These are phyloP conservation scores for Westerdykella aurantiaca DNA, from an alignment of 2,329 filamentous ascomycete species.

Conservation along the genomic window DNA sequence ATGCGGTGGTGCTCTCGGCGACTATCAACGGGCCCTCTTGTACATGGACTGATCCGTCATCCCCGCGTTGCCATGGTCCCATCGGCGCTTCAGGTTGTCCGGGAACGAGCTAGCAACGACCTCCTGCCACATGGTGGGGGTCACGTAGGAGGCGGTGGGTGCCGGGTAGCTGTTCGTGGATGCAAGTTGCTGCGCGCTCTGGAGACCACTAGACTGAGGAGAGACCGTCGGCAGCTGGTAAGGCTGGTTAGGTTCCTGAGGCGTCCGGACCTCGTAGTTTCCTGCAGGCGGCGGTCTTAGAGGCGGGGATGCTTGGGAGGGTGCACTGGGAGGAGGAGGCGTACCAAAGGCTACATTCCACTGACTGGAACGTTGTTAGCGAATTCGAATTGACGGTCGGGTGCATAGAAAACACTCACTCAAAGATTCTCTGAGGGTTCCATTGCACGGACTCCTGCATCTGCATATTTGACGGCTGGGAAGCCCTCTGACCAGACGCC, in stretches of 20 bases:
- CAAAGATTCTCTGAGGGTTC: conserved; percentile 85
- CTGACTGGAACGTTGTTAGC: conserved; percentile 54
- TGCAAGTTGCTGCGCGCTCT: conserved; percentile 28
- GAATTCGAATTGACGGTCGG: conserved; percentile 1
- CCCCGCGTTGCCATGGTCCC: conserved; percentile 36
- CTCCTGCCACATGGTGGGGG: conserved; percentile 49
- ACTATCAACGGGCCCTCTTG: conserved; percentile 32
- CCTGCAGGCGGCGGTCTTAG: conserved; percentile 40
- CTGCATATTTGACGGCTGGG: conserved; percentile 47
- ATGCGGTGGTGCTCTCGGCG: not conserved
- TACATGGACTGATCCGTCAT: conserved; percentile 36
- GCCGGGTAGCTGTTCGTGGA: conserved; percentile 31
- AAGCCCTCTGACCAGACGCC: conserved; percentile 50
- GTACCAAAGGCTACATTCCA: conserved; percentile 94
- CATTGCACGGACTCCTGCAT: conserved; percentile 62
- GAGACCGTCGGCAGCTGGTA: conserved; percentile 34
- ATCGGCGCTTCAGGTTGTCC: conserved; percentile 42
- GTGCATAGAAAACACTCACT: conserved; percentile 55
- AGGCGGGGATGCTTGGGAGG: conserved; percentile 42
- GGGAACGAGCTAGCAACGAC: conserved; percentile 41
- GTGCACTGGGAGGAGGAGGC: conserved; percentile 44
- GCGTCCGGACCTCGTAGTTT: conserved; percentile 34
- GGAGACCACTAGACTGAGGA: conserved; percentile 28
- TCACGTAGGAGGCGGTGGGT: conserved; percentile 36
- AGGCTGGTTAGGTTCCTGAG: conserved; percentile 29